These are phyloP conservation scores for Cicer chorassanicum DNA, from an alignment of 306 rosid species.

Conservation along the genomic window DNA sequence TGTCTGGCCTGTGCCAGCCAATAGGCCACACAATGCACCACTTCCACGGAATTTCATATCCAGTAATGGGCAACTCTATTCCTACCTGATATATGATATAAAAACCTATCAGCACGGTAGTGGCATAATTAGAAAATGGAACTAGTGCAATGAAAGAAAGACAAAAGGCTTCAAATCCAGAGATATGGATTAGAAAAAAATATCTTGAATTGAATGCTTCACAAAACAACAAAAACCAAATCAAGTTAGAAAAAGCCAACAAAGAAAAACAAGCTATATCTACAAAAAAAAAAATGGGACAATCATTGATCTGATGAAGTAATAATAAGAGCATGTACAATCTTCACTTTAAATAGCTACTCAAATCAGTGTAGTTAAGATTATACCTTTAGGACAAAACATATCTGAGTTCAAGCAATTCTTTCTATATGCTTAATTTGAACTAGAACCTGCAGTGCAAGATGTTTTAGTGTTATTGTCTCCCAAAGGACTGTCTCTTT, in stretches of 20 bases:
- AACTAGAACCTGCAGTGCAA: constrained; percentile 79
- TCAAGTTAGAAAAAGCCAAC: constrained; percentile 17
- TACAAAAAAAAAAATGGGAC: constrained; percentile 18
- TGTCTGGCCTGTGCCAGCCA: constrained; percentile 46
- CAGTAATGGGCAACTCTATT: constrained; percentile 49
- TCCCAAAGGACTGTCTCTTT: constrained; percentile 51
- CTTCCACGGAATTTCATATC: constrained; percentile 48
- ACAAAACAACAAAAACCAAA: constrained; percentile 27
- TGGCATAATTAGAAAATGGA: neutral
- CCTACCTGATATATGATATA: constrained; percentile 57
- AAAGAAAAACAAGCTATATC: constrained; percentile 13
- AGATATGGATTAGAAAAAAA: constrained; percentile 27
- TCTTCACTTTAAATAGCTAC: constrained; percentile 14
- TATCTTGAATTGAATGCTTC: neutral
- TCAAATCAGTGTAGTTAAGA: constrained; percentile 20
- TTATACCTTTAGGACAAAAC: constrained; percentile 55
- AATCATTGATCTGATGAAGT: neutral
- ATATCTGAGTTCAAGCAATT: constrained; percentile 49
- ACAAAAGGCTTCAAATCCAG: neutral
- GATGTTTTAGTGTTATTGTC: constrained; percentile 55
- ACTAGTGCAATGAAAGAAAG: neutral
- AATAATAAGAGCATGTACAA: neutral
- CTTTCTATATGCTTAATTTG: constrained; percentile 58
- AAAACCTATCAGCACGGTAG: constrained; percentile 33
- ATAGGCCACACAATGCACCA: constrained; percentile 42